A percentile compares a stretch with the other conserved stretches of the same genome.
These are phyloP conservation scores for Fomes fomentarius DNA, from an alignment of 1,284 basidiomycete species.

Conservation along the genomic window DNA sequence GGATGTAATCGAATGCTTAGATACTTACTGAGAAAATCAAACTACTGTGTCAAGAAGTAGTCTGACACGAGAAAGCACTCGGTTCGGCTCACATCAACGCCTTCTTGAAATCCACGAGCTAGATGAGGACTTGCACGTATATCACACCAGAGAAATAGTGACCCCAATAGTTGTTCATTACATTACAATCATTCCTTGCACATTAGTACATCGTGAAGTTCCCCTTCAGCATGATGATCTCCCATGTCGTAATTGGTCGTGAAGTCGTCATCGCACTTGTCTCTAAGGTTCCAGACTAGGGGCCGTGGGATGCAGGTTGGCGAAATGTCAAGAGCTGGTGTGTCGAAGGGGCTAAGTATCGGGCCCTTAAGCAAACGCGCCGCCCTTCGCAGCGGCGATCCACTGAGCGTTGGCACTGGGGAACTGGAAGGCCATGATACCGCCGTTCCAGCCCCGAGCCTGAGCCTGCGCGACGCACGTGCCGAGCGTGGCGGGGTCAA, in stretches of 20 bases:
- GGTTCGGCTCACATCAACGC: no score
- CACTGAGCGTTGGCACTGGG: constrained; percentile 12
- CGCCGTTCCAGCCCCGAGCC: constrained; percentile 48
- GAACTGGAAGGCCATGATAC: constrained; percentile 15
- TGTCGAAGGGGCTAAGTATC: neutral
- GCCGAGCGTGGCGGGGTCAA: constrained; percentile 53
- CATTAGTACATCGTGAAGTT: constrained; percentile 9
- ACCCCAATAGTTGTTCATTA: neutral
- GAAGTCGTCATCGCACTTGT: constrained; percentile 3
- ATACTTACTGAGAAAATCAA: no score
- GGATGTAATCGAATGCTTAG: no score
- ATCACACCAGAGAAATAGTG: neutral
- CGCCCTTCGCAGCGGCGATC: constrained; percentile 13
- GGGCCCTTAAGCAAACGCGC: neutral
- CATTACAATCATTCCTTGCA: neutral
- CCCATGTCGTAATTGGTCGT: constrained; percentile 4
- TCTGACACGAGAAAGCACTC: no score
- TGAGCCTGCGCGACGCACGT: constrained; percentile 56
- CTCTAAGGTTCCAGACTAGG: neutral
- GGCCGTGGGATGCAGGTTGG: neutral
- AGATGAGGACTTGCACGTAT: neutral
- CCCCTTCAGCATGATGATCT: constrained; percentile 5
- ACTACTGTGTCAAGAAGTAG: no score
- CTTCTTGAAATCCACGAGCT: no score
- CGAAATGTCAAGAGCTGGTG: neutral